Evolutionary conservation across 257 asterid species (phyloP), one percentile per base, ranked within the genome.

Genomic region (Nicotiana tomentosiformis): DNA sequence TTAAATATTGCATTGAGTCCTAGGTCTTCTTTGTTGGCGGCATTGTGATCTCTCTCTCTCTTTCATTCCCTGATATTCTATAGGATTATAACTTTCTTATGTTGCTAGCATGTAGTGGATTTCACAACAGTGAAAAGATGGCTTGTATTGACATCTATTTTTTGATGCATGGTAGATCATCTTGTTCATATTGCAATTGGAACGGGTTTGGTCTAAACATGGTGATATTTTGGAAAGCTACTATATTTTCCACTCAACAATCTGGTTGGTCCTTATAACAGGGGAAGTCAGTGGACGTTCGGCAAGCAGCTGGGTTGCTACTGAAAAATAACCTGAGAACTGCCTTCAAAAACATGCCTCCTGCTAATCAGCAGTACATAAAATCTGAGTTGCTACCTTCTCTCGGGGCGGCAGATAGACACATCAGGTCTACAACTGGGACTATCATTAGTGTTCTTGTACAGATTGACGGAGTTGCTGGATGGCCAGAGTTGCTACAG

Each of bases 301-400:
- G 99, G 84, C 99, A 96, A 90, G 97, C 99, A 72, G 98, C 99
- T 39, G 99, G 99, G 76, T 84, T 96, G 88, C 95, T 96, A 53
- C 90, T 96, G 85, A 96, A 96, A 87, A 96, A 96, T 85, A 96
- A 92, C 90, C 89, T 96, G 30, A 88, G 92, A 88, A 85, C 86
- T 68, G 89, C 94, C 61, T 87, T 88, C 68, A 85, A 86, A 78
- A 84, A 87, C 85, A 92, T 92, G 92, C 98, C 97, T 26, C 90
- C 87, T 62, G 87, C 89, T 66, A 90, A 95, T 86, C 95, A 90
- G 80, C 97, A 87, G 58, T 97, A 91, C 82, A 87, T 97, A 77
- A 97, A 95, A 85, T 85, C 92, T 10, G 98, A 90, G 90, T 84
- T 93, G 89, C 87, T 97, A 85, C 98, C 98, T 77, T 93, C 98